phyloP scores from a whole-genome alignment of 2,329 filamentous ascomycete genomes.

The Sphaerulina populicola region DNA sequence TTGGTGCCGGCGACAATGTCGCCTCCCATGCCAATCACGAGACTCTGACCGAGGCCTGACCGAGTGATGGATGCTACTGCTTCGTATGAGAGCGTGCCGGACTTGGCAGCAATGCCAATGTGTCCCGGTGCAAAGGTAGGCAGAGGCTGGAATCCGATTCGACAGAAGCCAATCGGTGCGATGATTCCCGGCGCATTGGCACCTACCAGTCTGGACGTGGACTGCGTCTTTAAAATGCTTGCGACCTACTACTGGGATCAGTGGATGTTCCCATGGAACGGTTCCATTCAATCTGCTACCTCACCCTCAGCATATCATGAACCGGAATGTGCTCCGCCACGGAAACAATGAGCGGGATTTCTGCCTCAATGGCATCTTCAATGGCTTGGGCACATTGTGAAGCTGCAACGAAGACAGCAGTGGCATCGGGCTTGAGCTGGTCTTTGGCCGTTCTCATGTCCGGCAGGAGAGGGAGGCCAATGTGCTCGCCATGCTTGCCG shows the following conservation, averaged over 20 bases:
- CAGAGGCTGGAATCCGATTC: constrained; percentile 68
- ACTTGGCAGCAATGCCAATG: constrained; percentile 71
- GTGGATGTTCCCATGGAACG: background rate
- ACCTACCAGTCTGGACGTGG: constrained; percentile 63
- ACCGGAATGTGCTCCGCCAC: constrained; percentile 74
- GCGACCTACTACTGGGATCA: constrained; percentile 46
- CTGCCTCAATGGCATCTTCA: constrained; percentile 69
- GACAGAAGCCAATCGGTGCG: constrained; percentile 60
- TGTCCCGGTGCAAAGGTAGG: constrained; percentile 61
- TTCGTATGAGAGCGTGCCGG: constrained; percentile 72
- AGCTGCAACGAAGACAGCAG: constrained; percentile 72
- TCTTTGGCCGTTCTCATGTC: constrained; percentile 61
- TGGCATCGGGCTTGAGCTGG: constrained; percentile 64
- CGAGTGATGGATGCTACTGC: constrained; percentile 65
- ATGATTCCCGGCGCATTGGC: constrained; percentile 79
- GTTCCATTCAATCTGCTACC: constrained; percentile 15
- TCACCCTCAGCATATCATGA: constrained; percentile 65
- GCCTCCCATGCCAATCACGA: constrained; percentile 70
- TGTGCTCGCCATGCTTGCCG: constrained; percentile 59
- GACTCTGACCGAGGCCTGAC: constrained; percentile 66
- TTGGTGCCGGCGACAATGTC: constrained; percentile 67
- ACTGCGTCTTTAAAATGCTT: constrained; percentile 62
- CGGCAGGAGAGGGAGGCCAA: constrained; percentile 63
- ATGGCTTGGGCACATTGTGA: constrained; percentile 64
- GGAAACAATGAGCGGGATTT: constrained; percentile 67